These are phyloP conservation scores for Leccinum insigne DNA, from an alignment of 1,284 basidiomycete species.

Conservation along the genomic window DNA sequence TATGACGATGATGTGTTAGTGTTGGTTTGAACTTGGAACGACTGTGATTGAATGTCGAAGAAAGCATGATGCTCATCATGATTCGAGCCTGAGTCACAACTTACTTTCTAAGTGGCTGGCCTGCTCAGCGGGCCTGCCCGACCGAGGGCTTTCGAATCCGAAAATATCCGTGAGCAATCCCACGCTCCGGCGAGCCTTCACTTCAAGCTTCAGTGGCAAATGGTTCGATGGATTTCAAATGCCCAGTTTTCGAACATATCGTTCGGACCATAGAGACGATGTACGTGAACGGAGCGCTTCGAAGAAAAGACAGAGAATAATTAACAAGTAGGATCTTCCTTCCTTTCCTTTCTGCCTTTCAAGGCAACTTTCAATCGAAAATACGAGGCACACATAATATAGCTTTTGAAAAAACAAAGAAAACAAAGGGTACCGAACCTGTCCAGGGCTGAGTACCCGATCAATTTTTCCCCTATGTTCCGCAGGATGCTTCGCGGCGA, in stretches of 20 bases:
- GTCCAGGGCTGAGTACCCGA: conserved; percentile 9
- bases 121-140: not conserved
- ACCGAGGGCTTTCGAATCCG: not conserved
- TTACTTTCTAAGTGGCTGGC: not conserved
- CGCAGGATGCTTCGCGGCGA: not conserved
- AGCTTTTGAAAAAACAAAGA: not conserved
- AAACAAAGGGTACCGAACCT: too few species aligned
- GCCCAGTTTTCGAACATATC: not conserved
- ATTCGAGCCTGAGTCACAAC: not conserved
- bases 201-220: not conserved
- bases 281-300: not conserved
- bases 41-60: not conserved
- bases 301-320: not conserved
- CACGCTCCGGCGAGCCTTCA: not conserved
- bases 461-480: conserved; percentile 17
- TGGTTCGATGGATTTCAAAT: not conserved
- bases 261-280: not conserved
- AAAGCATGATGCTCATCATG: not conserved
- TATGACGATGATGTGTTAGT: not conserved
- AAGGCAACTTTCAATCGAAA: not conserved
- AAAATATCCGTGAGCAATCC: not conserved
- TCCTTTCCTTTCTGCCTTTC: conserved; percentile 4
- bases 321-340: not conserved
- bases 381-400: not conserved
- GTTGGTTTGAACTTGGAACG: not conserved